Conservation (phyloP, 768 basidiomycete species). For the Tylopilus subfusipes region DNA sequence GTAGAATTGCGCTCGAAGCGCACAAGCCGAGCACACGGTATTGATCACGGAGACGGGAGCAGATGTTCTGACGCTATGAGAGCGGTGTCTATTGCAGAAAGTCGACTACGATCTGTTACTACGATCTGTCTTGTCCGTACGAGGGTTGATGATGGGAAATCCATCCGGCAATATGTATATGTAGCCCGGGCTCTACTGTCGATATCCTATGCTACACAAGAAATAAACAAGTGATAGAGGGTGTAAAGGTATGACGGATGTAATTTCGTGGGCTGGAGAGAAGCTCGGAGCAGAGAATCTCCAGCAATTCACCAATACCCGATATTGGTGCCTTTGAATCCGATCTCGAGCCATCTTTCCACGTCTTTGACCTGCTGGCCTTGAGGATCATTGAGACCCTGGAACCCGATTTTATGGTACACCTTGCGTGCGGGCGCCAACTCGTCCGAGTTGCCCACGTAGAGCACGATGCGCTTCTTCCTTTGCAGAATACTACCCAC, state of each 20-base stretch:
- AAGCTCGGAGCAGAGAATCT: neutral
- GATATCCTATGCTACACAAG: conserved; percentile 15
- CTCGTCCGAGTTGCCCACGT: conserved; percentile 45
- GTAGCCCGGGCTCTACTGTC: neutral
- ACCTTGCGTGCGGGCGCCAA: conserved; percentile 19
- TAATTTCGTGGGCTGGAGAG: neutral
- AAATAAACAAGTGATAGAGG: neutral
- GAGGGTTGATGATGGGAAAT: neutral
- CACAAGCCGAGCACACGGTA: conserved; percentile 88
- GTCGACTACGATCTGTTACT: too few species aligned
- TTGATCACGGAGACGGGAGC: conserved; percentile 74
- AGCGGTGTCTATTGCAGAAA: neutral
- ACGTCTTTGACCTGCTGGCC: conserved; percentile 10
- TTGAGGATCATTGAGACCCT: conserved; percentile 10
- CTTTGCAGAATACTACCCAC: conserved; percentile 30
- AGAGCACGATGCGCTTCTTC: conserved; percentile 47
- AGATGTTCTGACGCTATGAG: conserved; percentile 67
- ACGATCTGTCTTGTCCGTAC: neutral
- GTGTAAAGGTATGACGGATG: neutral
- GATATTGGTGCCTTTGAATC: conserved; percentile 11
- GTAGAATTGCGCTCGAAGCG: conserved; percentile 76
- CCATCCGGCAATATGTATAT: neutral
- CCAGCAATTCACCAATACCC: conserved; percentile 16
- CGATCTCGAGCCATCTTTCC: conserved; percentile 20
- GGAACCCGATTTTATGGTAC: conserved; percentile 22